These are phyloP conservation scores for Acacia melanoxylon DNA, from an alignment of 306 rosid genomes.

Conservation along the genomic window DNA sequence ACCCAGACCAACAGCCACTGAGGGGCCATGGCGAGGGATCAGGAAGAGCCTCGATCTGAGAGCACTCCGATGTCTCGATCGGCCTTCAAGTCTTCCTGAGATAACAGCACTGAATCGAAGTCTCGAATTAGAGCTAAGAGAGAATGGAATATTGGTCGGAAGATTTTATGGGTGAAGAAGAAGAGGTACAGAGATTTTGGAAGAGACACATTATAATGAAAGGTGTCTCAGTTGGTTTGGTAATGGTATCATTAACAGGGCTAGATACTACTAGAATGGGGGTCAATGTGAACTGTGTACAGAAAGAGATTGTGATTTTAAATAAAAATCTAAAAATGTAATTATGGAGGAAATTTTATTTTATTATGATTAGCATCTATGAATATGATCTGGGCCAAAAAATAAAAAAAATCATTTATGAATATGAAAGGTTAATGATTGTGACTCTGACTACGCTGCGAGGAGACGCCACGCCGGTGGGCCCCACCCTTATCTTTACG, in stretches of 20 bases:
- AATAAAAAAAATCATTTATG: not conserved
- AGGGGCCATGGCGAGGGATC: constrained; percentile 38
- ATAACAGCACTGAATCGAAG: not conserved
- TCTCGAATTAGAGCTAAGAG: not conserved
- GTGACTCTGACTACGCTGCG: constrained; percentile 15
- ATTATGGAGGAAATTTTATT: not conserved
- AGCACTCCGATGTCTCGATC: constrained; percentile 1
- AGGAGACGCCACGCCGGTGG: constrained; percentile 44
- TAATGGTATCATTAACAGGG: not conserved
- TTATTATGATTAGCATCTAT: constrained; percentile 21
- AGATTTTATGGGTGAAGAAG: not conserved
- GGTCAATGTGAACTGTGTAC: not conserved
- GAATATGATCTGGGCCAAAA: not conserved
- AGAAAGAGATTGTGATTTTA: not conserved
- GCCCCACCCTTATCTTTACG: constrained; percentile 32
- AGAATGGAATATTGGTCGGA: not conserved
- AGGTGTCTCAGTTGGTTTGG: not conserved
- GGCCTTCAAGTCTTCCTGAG: not conserved
- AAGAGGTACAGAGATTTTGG: not conserved
- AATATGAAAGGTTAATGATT: not conserved
- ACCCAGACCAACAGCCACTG: constrained; percentile 34
- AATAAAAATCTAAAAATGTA: not conserved
- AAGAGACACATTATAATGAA: not conserved
- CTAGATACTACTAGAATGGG: not conserved
- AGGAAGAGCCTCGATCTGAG: constrained; percentile 38